phyloP scores from a whole-genome alignment of 129 eudicot species.

The carrot (Daucus carota) region DH1_v3.0 NC_030384.2:31461501-31462000 shows the following conservation, averaged over 20 bases:
- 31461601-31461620: neutral
- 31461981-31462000: neutral
- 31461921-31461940: neutral
- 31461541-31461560: neutral
- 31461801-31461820: neutral
- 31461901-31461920: neutral
- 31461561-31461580: neutral
- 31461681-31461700: neutral
- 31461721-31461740: neutral
- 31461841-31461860: neutral
- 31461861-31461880: neutral
- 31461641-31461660: neutral
- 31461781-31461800: neutral
- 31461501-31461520: slow-evolving; percentile 3
- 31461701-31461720: neutral
- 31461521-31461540: neutral
- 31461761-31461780: neutral
- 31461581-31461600: neutral
- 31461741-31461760: neutral
- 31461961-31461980: neutral
- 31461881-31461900: neutral
- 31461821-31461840: neutral
- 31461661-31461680: neutral
- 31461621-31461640: neutral
- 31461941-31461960: neutral